A percentile compares a stretch with the other conserved stretches of the same genome.
These are phyloP conservation scores for Astragalus glycyphyllos DNA, from an alignment of 306 rosid genomes.

Conservation along the genomic window DNA sequence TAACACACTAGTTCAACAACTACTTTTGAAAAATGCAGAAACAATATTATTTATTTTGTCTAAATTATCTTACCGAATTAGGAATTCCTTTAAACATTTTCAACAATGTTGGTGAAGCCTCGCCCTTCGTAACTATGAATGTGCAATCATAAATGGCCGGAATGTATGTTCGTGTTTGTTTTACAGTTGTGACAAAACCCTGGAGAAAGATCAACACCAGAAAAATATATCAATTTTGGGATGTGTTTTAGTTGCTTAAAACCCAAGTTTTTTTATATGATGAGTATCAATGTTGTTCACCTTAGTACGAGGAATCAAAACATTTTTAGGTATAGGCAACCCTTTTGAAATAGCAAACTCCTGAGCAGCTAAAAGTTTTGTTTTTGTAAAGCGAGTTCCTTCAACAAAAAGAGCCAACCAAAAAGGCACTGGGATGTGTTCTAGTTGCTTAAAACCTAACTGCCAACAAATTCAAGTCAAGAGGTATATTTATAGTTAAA, in stretches of 20 bases:
- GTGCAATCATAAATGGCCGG: slow-evolving; percentile 91
- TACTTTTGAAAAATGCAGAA: neutral
- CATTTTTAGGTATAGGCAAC: slow-evolving; percentile 75
- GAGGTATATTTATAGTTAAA: slow-evolving; percentile 5
- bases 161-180: slow-evolving; percentile 57
- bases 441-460: slow-evolving; percentile 66
- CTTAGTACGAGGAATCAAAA: slow-evolving; percentile 92
- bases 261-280: neutral
- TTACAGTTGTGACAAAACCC: slow-evolving; percentile 87
- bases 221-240: too few species aligned
- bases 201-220: slow-evolving; percentile 32
- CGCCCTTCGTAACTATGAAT: slow-evolving; percentile 59
- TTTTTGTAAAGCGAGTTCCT: slow-evolving; percentile 88
- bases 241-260: too few species aligned
- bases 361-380: slow-evolving; percentile 76
- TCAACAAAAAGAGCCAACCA: slow-evolving; percentile 94
- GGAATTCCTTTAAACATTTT: slow-evolving; percentile 70
- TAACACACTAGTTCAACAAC: too few species aligned
- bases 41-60: slow-evolving; percentile 23
- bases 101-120: slow-evolving; percentile 72
- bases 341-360: slow-evolving; percentile 85
- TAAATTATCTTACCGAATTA: slow-evolving; percentile 62
- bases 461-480: slow-evolving; percentile 47
- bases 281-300: slow-evolving; percentile 42
- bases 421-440: slow-evolving; percentile 71